Conservation (phyloP, 768 basidiomycete species). For the Lanmaoa pseudosensibilis region DNA sequence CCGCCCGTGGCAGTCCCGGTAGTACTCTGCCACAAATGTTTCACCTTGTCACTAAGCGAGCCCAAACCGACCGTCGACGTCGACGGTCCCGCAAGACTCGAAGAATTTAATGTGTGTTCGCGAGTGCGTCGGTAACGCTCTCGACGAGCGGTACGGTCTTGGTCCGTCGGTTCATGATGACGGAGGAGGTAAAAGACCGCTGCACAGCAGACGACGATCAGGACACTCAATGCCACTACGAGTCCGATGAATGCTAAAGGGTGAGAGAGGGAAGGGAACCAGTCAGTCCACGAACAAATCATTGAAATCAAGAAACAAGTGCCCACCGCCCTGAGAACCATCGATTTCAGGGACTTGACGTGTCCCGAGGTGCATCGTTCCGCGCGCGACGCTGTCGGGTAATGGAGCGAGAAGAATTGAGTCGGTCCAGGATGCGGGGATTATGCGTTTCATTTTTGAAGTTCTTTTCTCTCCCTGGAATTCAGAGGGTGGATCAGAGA, state of each 20-base stretch:
- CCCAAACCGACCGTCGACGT: slow-evolving; percentile 14
- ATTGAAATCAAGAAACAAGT: background rate
- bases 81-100: slow-evolving; percentile 8
- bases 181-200: slow-evolving; percentile 59
- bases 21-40: slow-evolving; percentile 25
- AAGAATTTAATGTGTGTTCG: slow-evolving; percentile 19
- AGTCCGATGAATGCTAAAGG: slow-evolving; percentile 57
- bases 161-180: slow-evolving; percentile 44
- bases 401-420: background rate
- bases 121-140: slow-evolving; percentile 32
- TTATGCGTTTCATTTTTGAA: background rate
- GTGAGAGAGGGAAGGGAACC: background rate
- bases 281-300: background rate
- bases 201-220: slow-evolving; percentile 53
- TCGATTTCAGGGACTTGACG: slow-evolving; percentile 48
- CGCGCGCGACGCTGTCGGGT: background rate
- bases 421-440: background rate
- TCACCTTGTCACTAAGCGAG: slow-evolving; percentile 30
- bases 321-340: slow-evolving; percentile 51
- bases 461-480: background rate
- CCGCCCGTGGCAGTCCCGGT: background rate
- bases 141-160: slow-evolving; percentile 38
- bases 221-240: slow-evolving; percentile 51
- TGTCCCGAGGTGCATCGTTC: slow-evolving; percentile 1
- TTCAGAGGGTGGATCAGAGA: background rate